Base-by-base conservation (phyloP, 2,329 filamentous ascomycete genomes). In the Talaromyces sp. region DNA sequence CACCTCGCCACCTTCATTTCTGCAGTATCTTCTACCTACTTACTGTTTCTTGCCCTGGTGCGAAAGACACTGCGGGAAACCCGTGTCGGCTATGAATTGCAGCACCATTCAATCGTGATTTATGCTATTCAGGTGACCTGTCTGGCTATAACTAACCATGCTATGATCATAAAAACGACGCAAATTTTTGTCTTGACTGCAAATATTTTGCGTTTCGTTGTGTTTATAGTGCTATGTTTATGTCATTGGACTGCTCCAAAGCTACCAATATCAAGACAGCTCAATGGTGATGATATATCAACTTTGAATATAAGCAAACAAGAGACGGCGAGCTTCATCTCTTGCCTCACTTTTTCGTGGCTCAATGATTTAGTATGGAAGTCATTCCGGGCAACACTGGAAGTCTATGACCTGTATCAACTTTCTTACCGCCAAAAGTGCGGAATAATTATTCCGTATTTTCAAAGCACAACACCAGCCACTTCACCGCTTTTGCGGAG, bases 281-380 rank as follows among this genome's bases (percentile, higher is more conserved):
- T 45, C 41, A 45, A 45, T 8, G 45, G 45, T 49, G 22, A n/a
- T 25, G 45, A 25, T 8, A 15, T 10, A 11, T 27, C 10, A 25
- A 10, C 45, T 6, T 25, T 19, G 10, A 19, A 49, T 19, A 19
- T 17, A n/a, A 45, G 41, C 22, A 61, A 49, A 50, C 22, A 61
- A 22, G 31, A 22, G 3, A 61, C 43, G 2, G 59, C 59, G 7
- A 62, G 47, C 33, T n/a, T 31, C 7, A 13, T 62, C n/a, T 62
- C 60, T 17, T 47, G 47, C 11, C n/a, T 54, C 9, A 41, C 60
- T 9, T 62, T 62, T 22, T 62, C 47, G 33, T 62, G 60, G 60
- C 8, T 62, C 9, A 39, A 52, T 11, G 33, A 17, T 11, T 33
- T 62, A 13, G 19, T 62, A 25, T 62, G 60, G 60, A 62, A 54